Evolutionary conservation across 805 yeast genomes (phyloP), one percentile per base, ranked within the genome.

Genomic region (Myxozyma geophila): DNA sequence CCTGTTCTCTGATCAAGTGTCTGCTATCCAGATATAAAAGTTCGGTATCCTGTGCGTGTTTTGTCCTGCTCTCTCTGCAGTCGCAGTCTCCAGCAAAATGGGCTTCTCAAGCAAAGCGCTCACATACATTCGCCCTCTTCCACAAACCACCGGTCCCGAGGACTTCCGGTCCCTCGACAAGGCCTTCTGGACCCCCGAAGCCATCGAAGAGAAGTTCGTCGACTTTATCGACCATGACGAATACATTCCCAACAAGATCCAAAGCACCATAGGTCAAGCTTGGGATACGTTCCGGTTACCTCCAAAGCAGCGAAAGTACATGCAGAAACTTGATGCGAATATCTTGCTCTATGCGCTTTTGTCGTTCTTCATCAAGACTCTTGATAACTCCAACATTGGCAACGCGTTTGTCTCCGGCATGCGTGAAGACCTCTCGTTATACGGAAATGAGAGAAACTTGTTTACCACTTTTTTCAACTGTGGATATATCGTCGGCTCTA

Each of bases 341-440:
- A 62, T 66, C 28, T n/a, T 65, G 51, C 54, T 60, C 41, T 64
- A 64, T 46, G 39, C 59, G 5, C 60, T 64, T 8, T 47, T 72
- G 35, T 75, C 80, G 6, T 78, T 76, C 70, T 79, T 79, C 73
- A 78, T 79, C 51, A 85, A 84, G 72, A 84, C 85, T 58, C 77
- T 87, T 55, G 90, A 87, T 71, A 80, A 80, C 58, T 78, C 84
- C 44, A 87, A 87, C 72, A 77, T 84, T 62, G 80, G 81, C 64
- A 85, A 87, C 70, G 90, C 90, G 1, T 87, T 85, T 70, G 86
- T 85, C 53, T 81, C 86, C n/a, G 88, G 89, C 33, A 80, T 88
- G 83, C 74, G 81, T 63, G 85, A 61, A 67, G 86, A 80, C 54
- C 75, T 87, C 46, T 77, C 21, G 7, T 50, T 65, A 6, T 55